Percentiles rank a stretch among this genome's conserved stretches.
Conservation (phyloP, 352 stramenopile genomes). For the Phytopythium helicoides region DNA sequence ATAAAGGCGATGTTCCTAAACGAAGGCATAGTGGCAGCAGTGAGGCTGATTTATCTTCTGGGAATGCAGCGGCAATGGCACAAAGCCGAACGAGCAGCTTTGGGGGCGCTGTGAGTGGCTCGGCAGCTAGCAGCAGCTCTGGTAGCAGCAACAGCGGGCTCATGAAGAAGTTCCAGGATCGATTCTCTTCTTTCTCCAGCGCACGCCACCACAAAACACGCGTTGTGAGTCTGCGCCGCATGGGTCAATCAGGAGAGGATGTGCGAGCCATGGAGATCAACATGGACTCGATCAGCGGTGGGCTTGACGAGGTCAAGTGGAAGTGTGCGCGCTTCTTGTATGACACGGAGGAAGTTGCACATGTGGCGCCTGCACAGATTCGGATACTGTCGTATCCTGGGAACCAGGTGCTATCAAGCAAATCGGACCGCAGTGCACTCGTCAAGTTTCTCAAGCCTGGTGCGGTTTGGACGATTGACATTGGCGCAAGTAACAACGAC, state of each 20-base stretch:
- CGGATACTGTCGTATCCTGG: conserved; percentile 70
- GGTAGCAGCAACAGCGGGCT: conserved; percentile 42
- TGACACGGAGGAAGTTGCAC: conserved; percentile 75
- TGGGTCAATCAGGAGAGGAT: conserved; percentile 69
- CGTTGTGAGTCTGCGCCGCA: conserved; percentile 60
- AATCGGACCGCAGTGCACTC: conserved; percentile 60
- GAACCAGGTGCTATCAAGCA: conserved; percentile 60
- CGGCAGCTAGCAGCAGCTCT: conserved; percentile 12
- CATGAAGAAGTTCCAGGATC: conserved; percentile 82
- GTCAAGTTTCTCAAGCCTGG: conserved; percentile 79
- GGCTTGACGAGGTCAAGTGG: conserved; percentile 86
- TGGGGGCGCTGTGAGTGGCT: conserved; percentile 13
- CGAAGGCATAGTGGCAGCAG: conserved; percentile 37
- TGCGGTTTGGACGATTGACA: conserved; percentile 81
- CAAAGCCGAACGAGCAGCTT: conserved; percentile 6
- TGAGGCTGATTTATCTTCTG: conserved; percentile 30
- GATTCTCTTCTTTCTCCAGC: conserved; percentile 59
- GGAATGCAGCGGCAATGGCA: background rate
- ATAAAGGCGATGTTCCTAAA: conserved; percentile 23
- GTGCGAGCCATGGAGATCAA: conserved; percentile 77
- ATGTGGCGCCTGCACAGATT: conserved; percentile 79
- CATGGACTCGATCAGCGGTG: conserved; percentile 78
- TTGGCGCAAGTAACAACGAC: conserved; percentile 65
- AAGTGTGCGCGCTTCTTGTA: conserved; percentile 83
- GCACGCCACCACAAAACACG: conserved; percentile 38